Evolutionary conservation across 345 rosid genomes (phyloP), one percentile per base, ranked within the genome.

Genomic region (Erucastrum elatum): DNA sequence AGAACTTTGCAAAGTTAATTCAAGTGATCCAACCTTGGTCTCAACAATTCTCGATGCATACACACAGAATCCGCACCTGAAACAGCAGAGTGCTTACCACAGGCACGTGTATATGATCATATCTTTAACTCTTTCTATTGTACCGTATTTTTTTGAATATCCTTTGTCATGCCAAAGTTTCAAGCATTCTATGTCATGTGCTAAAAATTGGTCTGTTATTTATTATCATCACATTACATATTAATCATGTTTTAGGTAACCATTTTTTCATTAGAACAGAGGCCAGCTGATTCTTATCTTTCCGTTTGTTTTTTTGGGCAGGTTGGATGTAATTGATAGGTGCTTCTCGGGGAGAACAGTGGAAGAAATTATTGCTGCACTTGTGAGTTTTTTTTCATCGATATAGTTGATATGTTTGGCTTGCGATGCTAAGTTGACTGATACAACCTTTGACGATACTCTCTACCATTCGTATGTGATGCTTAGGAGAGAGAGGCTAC

Each of bases 301-400:
- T 68, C 68, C 16, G 39, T 72, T 78, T 56, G 12, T 78, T 66
- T 44, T n/a, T 69, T 62, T 61, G 4, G 5, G 71, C 88, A 94
- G 98, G 84, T 84, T 88, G 82, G 92, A 86, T 87, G 83, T 90
- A 53, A 90, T 94, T 35, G 86, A 88, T 59, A 85, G 83, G 77
- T 92, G 98, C 82, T 94, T 92, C 83, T 89, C 91, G 6, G 80
- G 64, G 77, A 89, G 82, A 82, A 92, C 94, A 2, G 86, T 88
- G 44, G 93, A 94, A 79, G 94, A 88, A n/a, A 94, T 94, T 74
- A 75, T 94, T 81, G 82, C 84, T 82, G 86, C 98, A 71, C 93
- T 89, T 74, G 97, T 92, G 85, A 84, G 97, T 39, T 16, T 64
- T 39, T 16, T 64, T 71, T 13, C 69, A 66, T 76, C 55, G 10